phyloP scores from a whole-genome alignment of 164 flowering plant species.

The Aristolochia fimbriata region DNA sequence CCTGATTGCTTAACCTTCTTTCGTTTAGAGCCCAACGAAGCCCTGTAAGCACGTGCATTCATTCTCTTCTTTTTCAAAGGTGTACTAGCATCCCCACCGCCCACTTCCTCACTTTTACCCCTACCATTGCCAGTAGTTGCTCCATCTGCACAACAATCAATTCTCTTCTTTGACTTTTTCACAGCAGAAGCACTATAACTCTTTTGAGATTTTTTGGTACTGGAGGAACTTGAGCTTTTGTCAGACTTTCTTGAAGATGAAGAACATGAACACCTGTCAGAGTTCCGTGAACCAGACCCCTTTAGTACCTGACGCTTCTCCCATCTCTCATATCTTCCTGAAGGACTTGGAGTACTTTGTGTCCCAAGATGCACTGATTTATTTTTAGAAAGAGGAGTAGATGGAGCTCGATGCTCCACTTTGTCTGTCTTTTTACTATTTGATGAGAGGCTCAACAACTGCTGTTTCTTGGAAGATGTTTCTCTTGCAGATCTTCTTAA shows the following conservation, averaged over 20 bases:
- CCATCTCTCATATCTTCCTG: slow-evolving; percentile 39
- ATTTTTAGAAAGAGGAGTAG: slow-evolving; percentile 18
- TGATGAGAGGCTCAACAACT: slow-evolving; percentile 15
- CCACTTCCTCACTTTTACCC: slow-evolving; percentile 12
- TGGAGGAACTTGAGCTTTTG: slow-evolving; percentile 19
- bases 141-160: slow-evolving; percentile 21
- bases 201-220: slow-evolving; percentile 29
- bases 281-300: slow-evolving; percentile 29
- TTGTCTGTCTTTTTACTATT: slow-evolving; percentile 36
- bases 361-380: slow-evolving; percentile 33
- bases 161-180: slow-evolving; percentile 10
- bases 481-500: slow-evolving; percentile 51
- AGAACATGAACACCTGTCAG: slow-evolving; percentile 21
- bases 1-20: slow-evolving; percentile 23
- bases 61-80: slow-evolving; percentile 15
- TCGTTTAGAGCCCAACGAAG: slow-evolving; percentile 11
- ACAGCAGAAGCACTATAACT: slow-evolving; percentile 14
- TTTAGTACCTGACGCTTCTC: slow-evolving; percentile 19
- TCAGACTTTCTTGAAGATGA: slow-evolving; percentile 8
- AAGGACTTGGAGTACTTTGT: slow-evolving; percentile 24
- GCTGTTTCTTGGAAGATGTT: slow-evolving; percentile 21
- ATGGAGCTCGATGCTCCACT: slow-evolving; percentile 22
- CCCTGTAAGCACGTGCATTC: slow-evolving; percentile 37
- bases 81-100: neutral
- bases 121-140: slow-evolving; percentile 13